Base-by-base conservation (phyloP, 2,329 filamentous ascomycete species). In the Penicillium fuscoglaucum region DNA sequence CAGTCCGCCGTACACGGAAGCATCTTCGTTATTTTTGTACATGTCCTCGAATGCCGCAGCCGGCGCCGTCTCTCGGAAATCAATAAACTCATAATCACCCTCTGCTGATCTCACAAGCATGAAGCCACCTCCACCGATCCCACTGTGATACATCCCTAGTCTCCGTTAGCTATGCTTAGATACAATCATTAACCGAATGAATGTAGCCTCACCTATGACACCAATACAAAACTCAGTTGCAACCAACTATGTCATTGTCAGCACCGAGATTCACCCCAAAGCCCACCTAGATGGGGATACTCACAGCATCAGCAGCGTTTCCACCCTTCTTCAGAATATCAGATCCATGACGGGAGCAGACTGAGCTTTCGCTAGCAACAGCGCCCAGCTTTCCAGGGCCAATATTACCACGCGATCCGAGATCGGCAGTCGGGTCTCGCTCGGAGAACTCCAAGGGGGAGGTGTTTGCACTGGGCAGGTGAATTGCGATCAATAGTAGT, bases 41-140 rank as follows among this genome's bases (percentile, higher is more conserved):
- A 98, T 98, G 68, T 96, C 85, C 74, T 92, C 82, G 63, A 83
- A 87, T 0, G 92, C 90, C 0, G 90, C 90, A 0, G 88, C 89
- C 0, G 93, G 93, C 0, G 93, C 93, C 0, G 89, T 86, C 74
- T 98, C 93, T 47, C 93, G 83, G 70, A 96, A 98, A 75, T 98
- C 93, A 65, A 98, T 87, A 58, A 88, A 87, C 70, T 96, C 91
- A 70, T 93, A 96, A 19, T 80, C 80, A n/a, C 91, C 91, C 58
- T 90, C 80, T 17, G 84, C 78, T 35, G 85, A 82, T 48, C 90
- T 87, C 6, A 96, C 84, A 6, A 96, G 81, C 83, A 92, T 90
- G 76, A 98, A 98, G 2, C 93, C 93, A 41, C 93, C 93, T 7
- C 93, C 93, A 21, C 90, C 93, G 59, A 97, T 89, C 17, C 93